Evolutionary conservation across 2,329 filamentous ascomycete genomes (phyloP).

Genomic region (Pyrenochaeta sp.): DNA sequence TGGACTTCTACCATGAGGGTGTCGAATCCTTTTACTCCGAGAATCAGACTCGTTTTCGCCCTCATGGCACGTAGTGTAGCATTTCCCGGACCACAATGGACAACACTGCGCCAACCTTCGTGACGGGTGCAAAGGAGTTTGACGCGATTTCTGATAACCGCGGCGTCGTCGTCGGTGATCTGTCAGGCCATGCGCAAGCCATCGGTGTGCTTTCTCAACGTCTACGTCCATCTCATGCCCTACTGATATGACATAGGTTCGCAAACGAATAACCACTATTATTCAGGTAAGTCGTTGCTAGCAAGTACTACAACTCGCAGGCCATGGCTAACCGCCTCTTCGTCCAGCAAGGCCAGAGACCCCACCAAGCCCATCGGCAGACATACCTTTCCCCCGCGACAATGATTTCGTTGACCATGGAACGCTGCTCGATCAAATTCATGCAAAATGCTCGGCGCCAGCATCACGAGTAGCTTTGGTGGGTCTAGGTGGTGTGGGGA

Average conservation of each 20-base stretch:
- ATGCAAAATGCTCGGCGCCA: slow-evolving; percentile 12
- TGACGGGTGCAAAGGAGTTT: neutral
- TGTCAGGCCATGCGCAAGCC: neutral
- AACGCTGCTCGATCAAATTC: slow-evolving; percentile 11
- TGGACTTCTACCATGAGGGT: too few relatives aligned
- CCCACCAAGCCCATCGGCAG: neutral
- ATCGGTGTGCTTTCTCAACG: slow-evolving; percentile 1
- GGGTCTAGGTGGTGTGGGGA: slow-evolving; percentile 37
- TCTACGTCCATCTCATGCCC: neutral
- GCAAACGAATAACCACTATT: neutral
- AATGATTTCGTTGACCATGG: slow-evolving; percentile 31
- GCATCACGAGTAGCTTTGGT: slow-evolving; percentile 27
- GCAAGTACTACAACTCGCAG: neutral
- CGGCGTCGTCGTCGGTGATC: slow-evolving; percentile 1
- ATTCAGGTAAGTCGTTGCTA: neutral
- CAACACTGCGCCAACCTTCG: neutral
- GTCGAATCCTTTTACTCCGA: too few relatives aligned
- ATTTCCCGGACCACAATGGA: neutral
- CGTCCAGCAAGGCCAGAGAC: neutral
- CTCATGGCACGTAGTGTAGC: too few relatives aligned
- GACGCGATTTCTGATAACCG: slow-evolving; percentile 4
- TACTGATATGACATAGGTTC: neutral
- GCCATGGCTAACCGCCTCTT: neutral
- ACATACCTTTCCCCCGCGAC: slow-evolving; percentile 30
- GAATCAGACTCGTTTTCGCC: too few relatives aligned